phyloP scores from a whole-genome alignment of 2,329 filamentous ascomycete genomes.

The Ploettnerulaceae sp. region DNA sequence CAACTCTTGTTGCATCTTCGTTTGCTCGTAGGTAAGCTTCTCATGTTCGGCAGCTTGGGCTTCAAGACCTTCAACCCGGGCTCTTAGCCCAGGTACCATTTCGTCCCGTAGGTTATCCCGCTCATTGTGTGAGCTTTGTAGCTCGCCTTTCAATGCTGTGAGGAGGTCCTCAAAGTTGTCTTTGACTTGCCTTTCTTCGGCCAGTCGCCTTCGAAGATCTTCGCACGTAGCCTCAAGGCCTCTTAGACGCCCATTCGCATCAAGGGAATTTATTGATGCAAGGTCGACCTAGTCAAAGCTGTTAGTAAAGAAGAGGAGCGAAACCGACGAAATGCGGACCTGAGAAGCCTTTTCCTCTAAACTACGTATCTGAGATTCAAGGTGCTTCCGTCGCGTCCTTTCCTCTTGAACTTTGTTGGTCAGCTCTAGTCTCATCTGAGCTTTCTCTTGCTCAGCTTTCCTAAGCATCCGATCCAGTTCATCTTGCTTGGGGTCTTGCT shows the following conservation, averaged over 20 bases:
- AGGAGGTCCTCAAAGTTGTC: conserved; percentile 92
- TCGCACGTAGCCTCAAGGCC: conserved; percentile 79
- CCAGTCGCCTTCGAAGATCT: conserved; percentile 73
- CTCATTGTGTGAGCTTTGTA: conserved; percentile 79
- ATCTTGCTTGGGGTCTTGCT: conserved; percentile 56
- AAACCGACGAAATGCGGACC: conserved; percentile 34
- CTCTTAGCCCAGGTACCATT: conserved; percentile 71
- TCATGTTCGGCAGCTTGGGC: conserved; percentile 66
- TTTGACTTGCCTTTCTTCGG: conserved; percentile 81
- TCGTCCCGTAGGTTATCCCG: conserved; percentile 89
- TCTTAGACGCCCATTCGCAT: conserved; percentile 58
- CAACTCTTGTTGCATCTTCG: conserved; percentile 83
- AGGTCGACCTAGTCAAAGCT: conserved; percentile 34
- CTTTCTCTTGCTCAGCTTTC: conserved; percentile 85
- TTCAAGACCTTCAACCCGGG: conserved; percentile 74
- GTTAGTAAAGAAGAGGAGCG: conserved; percentile 19
- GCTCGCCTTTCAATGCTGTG: conserved; percentile 73
- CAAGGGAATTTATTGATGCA: conserved; percentile 49
- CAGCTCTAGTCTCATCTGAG: conserved; percentile 77
- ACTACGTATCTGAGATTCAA: conserved; percentile 80
- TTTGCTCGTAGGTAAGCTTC: conserved; percentile 71
- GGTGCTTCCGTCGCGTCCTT: conserved; percentile 64
- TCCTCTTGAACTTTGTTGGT: conserved; percentile 86
- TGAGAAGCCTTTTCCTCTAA: conserved; percentile 74
- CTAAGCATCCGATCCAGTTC: conserved; percentile 81